These are phyloP conservation scores for Cytospora piceae DNA, from an alignment of 2,329 filamentous ascomycete genomes.

Conservation along the genomic window DNA sequence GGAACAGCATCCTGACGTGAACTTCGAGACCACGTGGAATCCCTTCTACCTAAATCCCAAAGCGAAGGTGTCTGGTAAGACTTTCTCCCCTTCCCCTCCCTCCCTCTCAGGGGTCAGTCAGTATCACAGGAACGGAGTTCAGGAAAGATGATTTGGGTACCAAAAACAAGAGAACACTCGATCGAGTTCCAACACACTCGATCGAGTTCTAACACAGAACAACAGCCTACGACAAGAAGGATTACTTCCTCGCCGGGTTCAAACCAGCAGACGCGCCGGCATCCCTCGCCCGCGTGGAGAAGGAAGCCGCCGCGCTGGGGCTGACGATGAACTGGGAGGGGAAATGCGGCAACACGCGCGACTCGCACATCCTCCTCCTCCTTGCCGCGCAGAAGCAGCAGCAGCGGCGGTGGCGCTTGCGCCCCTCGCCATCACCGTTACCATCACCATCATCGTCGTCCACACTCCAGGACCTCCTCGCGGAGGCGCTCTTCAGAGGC, in stretches of 20 bases:
- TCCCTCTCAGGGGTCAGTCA: background rate
- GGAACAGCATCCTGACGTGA: constrained; percentile 45
- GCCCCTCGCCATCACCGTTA: background rate
- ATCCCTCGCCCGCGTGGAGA: constrained; percentile 40
- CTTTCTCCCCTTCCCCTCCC: background rate
- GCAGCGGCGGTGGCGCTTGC: background rate
- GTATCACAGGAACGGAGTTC: background rate
- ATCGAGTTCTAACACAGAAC: constrained; percentile 10
- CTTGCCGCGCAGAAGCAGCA: constrained; percentile 43
- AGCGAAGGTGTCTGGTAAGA: constrained; percentile 35
- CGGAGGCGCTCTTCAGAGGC: constrained; percentile 44
- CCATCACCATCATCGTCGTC: background rate
- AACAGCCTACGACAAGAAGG: constrained; percentile 42
- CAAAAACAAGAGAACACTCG: background rate
- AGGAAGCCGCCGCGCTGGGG: constrained; percentile 41
- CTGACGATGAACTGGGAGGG: constrained; percentile 49
- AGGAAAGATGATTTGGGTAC: constrained; percentile 9
- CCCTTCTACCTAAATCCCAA: constrained; percentile 51
- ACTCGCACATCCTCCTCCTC: constrained; percentile 52
- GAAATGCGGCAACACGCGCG: constrained; percentile 48
- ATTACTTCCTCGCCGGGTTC: constrained; percentile 42
- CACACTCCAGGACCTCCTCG: constrained; percentile 40
- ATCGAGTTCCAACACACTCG: background rate
- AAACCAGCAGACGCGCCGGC: constrained; percentile 35
- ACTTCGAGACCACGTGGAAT: constrained; percentile 52